These are phyloP conservation scores for Pyrenochaeta sp. DNA, from an alignment of 2,329 filamentous ascomycete genomes.

Conservation along the genomic window DNA sequence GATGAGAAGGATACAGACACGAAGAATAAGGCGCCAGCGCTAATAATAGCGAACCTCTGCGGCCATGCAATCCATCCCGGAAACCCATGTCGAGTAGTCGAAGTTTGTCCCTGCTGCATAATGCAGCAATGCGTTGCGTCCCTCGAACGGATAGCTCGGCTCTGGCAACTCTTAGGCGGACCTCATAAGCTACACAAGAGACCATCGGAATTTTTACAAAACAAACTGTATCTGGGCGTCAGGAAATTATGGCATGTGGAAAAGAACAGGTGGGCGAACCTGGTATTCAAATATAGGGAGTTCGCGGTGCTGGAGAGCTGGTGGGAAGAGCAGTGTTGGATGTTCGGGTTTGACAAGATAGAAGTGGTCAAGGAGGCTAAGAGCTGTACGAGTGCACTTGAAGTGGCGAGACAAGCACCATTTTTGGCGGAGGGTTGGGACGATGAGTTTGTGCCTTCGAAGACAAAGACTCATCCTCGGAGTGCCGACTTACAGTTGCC, in stretches of 20 bases:
- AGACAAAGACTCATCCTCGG: not conserved
- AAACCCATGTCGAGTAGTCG: not conserved
- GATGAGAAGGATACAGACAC: not conserved
- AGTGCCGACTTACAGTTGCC: not conserved
- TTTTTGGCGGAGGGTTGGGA: conserved; percentile 6
- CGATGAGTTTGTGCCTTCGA: not conserved
- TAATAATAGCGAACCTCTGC: conserved; percentile 1
- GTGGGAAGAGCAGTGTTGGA: not conserved
- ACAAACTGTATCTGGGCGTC: not conserved
- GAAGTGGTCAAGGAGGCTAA: not conserved
- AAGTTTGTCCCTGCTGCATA: conserved; percentile 2
- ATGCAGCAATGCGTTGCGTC: conserved; percentile 5
- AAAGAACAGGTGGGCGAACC: conserved; percentile 5
- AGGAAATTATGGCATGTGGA: conserved; percentile 5
- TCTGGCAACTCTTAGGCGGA: conserved; percentile 6
- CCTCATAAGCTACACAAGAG: not conserved
- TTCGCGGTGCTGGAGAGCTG: not conserved
- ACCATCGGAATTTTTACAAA: not conserved
- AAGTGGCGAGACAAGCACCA: not conserved
- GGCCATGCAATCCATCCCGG: conserved; percentile 1
- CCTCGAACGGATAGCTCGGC: conserved; percentile 3
- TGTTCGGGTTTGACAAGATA: not conserved
- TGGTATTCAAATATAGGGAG: not conserved
- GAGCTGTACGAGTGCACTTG: conserved; percentile 1
- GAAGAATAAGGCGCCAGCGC: not conserved